Evolutionary conservation across 768 basidiomycete species (phyloP), one percentile per base, ranked within the genome.

Genomic region (Kwoniella mangroviensis): DNA sequence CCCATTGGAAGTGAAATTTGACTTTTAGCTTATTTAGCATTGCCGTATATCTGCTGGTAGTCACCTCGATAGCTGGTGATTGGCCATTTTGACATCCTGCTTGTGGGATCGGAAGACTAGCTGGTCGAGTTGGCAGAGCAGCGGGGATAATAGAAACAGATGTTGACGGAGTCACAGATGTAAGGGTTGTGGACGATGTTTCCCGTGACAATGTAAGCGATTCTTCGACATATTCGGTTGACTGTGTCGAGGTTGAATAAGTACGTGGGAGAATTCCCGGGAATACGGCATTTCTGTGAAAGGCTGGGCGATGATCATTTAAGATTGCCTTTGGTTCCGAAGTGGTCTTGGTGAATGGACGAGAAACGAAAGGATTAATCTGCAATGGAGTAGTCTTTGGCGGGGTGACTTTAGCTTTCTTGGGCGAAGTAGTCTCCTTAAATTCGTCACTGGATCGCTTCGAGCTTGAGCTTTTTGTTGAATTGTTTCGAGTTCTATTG

Each of bases 1-100:
- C 72, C 75, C 74, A 77, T 68, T 75, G 78, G n/a, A 74, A 67
- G 34, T 72, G 70, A 51, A 71, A 77, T 21, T 54, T 63, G 26
- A 79, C 42, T 40, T 66, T 70, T 11, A 59, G 45, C 22, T 65
- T 62, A 56, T 72, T 65, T 0, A 73, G 26, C 12, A 58, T 22
- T 2, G 59, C 63, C 57, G 72, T 74, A 43, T 78, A 78, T 4
- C 24, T 42, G 40, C 54, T 59, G 6, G 49, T 62, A 7, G 63
- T 63, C 5, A 66, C 43, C 17, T 13, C 26, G 56, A 66, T 66
- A 1, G 65, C 45, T 49, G 45, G 45, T 49, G 45, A 49, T 13
- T 4, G 45, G 4, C 6, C 12, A 49, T 2, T 4, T 4, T 34
- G 34, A 4, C 3, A 34, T 4, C 19, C 56, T 24, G 13, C 40